Percentiles rank a stretch among this genome's conserved stretches.
phyloP scores from a whole-genome alignment of 2,329 filamentous ascomycete genomes.

The Helotiales sp. region DNA sequence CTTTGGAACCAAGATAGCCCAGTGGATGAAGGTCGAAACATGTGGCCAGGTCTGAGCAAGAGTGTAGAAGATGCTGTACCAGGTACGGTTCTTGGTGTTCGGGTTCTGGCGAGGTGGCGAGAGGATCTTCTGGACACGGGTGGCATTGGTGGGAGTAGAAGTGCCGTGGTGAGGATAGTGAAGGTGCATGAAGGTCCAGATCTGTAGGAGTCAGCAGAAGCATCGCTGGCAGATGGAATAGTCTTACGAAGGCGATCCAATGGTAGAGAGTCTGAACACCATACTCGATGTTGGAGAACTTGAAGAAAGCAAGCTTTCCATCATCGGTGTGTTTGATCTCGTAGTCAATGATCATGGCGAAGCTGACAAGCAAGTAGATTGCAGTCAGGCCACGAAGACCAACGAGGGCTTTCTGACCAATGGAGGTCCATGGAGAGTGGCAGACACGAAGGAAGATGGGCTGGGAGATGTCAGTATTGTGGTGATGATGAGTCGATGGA shows the following conservation, averaged over 20 bases:
- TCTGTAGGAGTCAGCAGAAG: constrained; percentile 27
- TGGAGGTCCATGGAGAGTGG: constrained; percentile 42
- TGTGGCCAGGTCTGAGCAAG: constrained; percentile 40
- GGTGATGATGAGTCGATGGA: neutral
- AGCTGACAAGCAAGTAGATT: constrained; percentile 34
- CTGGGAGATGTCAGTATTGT: constrained; percentile 26
- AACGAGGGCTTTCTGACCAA: constrained; percentile 40
- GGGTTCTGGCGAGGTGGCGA: constrained; percentile 36
- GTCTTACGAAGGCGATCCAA: constrained; percentile 41
- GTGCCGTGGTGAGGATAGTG: constrained; percentile 39
- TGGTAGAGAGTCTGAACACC: constrained; percentile 41
- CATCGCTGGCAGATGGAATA: neutral
- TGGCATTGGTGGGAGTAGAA: constrained; percentile 21
- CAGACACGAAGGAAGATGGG: constrained; percentile 45
- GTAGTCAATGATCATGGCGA: constrained; percentile 36
- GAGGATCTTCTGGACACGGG: constrained; percentile 33
- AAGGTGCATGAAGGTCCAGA: constrained; percentile 44
- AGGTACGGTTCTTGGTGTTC: constrained; percentile 34
- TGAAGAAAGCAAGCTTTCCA: constrained; percentile 37
- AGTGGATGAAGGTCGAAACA: constrained; percentile 40
- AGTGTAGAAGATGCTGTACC: constrained; percentile 44
- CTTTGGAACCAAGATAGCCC: constrained; percentile 40
- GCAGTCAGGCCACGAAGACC: constrained; percentile 36
- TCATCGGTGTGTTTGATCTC: constrained; percentile 32
- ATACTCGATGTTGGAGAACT: constrained; percentile 41